Base-by-base conservation (phyloP, 805 yeast genomes). In the Monosporozyma aerobia region DNA sequence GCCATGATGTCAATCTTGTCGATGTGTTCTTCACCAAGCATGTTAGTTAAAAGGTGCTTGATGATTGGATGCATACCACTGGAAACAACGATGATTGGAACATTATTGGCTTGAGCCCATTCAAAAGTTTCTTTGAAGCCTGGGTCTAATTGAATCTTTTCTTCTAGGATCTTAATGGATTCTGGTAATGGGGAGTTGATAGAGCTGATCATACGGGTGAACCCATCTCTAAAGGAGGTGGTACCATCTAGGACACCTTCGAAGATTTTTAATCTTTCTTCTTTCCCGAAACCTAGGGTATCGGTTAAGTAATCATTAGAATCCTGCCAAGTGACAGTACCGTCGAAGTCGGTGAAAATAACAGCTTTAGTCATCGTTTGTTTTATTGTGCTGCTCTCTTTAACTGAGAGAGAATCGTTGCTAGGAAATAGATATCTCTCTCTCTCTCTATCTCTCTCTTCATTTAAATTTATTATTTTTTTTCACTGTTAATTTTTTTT, bases 301-400 rank as follows among this genome's bases (percentile, higher is more conserved):
- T 94, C 98, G 8, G 97, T 90, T 57, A 94, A 73, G 67, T 76
- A 86, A 69, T 94, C 98, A 68, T 94, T 94, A 54, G 96, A 87
- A 69, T 94, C 99, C 68, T 92, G 95, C 54, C 87, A 73, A 11
- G 99, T 94, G 57, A 94, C 94, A 2, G 99, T 94, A 30, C 99
- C 99, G 68, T 94, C 99, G 81, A 95, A 94, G 69, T 94, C 99
- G 44, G 97, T 87, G 75, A 94, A 94, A 44, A 94, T 85, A 63
- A 94, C 89, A 47, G 95, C 92, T 57, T 79, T 77, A 50, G 61
- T 65, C 70, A 68, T 68, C 19, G 45, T 45, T 23, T 19, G 16
- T 47, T 25, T 32, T 3, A 13, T 32, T 27, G 5, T 27, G 29
- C 19, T 19, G 29, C 29, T 27, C 29, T 27, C 29, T 27, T 27